Evolutionary conservation across 768 basidiomycete genomes (phyloP).

Genomic region (Coprinopsis strossmayeri): DNA sequence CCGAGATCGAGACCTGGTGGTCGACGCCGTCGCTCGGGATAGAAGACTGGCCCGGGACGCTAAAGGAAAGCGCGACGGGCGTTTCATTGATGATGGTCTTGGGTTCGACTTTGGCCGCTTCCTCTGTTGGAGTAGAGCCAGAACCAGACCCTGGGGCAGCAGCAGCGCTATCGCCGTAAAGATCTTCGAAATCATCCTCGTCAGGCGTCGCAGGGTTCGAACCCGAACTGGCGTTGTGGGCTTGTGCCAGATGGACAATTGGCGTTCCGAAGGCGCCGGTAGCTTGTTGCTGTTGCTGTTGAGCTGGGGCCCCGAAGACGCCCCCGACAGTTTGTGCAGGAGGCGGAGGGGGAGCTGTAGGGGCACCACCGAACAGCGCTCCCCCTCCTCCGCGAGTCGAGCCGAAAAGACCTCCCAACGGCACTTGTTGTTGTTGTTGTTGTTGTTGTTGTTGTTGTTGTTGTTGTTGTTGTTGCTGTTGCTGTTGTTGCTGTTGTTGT

Average conservation of each 20-base stretch:
- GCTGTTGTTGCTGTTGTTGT: slow-evolving; percentile 18
- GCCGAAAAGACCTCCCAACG: no score
- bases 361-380: slow-evolving; percentile 3
- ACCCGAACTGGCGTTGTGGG: no score
- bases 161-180: no score
- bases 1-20: slow-evolving; percentile 49
- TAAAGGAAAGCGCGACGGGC: slow-evolving; percentile 44
- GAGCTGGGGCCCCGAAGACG: no score
- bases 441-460: slow-evolving; percentile 10
- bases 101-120: slow-evolving; percentile 15
- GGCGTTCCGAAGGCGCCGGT: no score
- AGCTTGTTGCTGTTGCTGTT: no score
- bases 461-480: slow-evolving; percentile 7
- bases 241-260: not conserved
- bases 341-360: no score
- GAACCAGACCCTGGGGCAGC: no score
- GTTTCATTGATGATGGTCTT: slow-evolving; percentile 38
- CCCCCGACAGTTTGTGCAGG: no score
- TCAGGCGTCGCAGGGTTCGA: no score
- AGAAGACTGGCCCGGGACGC: slow-evolving; percentile 41
- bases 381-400: not conserved
- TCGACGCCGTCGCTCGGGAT: slow-evolving; percentile 49
- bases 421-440: slow-evolving; percentile 16
- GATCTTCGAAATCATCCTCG: slow-evolving; percentile 22
- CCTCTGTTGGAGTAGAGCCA: no score